Evolutionary conservation across 257 asterid species (phyloP).

Genomic region (Solanum appendiculatum): DNA sequence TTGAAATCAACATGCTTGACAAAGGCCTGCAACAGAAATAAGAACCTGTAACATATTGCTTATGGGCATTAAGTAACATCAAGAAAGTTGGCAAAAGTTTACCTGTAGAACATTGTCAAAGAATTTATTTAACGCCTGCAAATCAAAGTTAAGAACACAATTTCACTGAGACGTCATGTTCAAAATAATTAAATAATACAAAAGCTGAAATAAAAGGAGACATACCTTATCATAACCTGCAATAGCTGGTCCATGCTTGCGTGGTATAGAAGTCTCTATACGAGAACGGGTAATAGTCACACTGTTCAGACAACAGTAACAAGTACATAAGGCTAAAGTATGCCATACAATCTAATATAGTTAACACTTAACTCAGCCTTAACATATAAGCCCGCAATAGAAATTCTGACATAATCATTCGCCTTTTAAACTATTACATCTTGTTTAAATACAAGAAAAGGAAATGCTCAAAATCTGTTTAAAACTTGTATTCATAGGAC

Average conservation of each 20-base stretch:
- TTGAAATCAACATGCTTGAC: slow-evolving; percentile 73
- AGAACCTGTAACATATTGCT: neutral
- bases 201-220: neutral
- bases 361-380: neutral
- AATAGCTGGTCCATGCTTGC: slow-evolving; percentile 92
- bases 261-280: slow-evolving; percentile 90
- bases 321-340: neutral
- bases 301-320: slow-evolving; percentile 34
- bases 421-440: neutral
- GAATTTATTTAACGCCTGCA: slow-evolving; percentile 84
- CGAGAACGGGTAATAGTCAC: slow-evolving; percentile 77
- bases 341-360: neutral
- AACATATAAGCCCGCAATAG: neutral
- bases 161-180: neutral
- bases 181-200: neutral
- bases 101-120: slow-evolving; percentile 81
- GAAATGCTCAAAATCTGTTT: neutral
- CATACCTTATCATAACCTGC: slow-evolving; percentile 94
- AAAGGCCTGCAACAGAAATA: slow-evolving; percentile 54
- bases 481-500: neutral
- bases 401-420: neutral
- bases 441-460: neutral
- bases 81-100: neutral
- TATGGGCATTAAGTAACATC: neutral
- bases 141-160: neutral